Evolutionary conservation across 768 basidiomycete genomes (phyloP).

Genomic region (Antrodiella citrinella): DNA sequence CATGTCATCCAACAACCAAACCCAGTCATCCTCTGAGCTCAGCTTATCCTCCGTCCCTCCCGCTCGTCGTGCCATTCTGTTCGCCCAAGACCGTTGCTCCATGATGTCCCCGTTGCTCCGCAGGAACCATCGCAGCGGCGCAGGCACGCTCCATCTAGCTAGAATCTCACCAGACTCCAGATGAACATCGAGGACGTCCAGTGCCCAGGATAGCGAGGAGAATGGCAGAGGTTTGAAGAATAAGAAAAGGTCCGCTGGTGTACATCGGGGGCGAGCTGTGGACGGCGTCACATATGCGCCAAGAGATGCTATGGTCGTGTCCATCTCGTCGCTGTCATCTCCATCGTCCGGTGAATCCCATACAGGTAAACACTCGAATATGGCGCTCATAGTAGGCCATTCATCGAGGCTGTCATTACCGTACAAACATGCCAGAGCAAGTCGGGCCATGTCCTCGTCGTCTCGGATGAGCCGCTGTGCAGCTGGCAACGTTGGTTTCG

Average conservation of each 20-base stretch:
- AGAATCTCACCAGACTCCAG: slow-evolving; percentile 91
- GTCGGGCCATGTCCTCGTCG: slow-evolving; percentile 76
- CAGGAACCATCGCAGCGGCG: slow-evolving; percentile 85
- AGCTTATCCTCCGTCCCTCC: slow-evolving; percentile 47
- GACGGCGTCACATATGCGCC: slow-evolving; percentile 74
- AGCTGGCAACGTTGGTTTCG: slow-evolving; percentile 77
- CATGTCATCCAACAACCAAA: slow-evolving; percentile 87
- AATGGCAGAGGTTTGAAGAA: slow-evolving; percentile 80
- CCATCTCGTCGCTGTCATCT: slow-evolving; percentile 64
- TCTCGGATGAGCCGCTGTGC: slow-evolving; percentile 68
- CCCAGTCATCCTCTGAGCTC: slow-evolving; percentile 70
- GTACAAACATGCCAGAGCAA: slow-evolving; percentile 87
- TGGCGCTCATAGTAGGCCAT: slow-evolving; percentile 81
- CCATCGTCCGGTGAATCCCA: slow-evolving; percentile 67
- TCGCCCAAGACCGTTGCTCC: slow-evolving; percentile 82
- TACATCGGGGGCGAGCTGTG: slow-evolving; percentile 44
- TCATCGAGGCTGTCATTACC: slow-evolving; percentile 63
- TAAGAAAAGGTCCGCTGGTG: slow-evolving; percentile 62
- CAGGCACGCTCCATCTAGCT: slow-evolving; percentile 78
- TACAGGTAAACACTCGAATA: slow-evolving; percentile 95
- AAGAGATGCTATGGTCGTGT: slow-evolving; percentile 75
- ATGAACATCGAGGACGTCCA: slow-evolving; percentile 92
- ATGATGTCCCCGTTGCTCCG: slow-evolving; percentile 56
- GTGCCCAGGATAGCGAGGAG: slow-evolving; percentile 65
- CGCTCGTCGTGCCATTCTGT: slow-evolving; percentile 69